Conservation (phyloP, 768 basidiomycete genomes). For the Lanmaoa rubissima region DNA sequence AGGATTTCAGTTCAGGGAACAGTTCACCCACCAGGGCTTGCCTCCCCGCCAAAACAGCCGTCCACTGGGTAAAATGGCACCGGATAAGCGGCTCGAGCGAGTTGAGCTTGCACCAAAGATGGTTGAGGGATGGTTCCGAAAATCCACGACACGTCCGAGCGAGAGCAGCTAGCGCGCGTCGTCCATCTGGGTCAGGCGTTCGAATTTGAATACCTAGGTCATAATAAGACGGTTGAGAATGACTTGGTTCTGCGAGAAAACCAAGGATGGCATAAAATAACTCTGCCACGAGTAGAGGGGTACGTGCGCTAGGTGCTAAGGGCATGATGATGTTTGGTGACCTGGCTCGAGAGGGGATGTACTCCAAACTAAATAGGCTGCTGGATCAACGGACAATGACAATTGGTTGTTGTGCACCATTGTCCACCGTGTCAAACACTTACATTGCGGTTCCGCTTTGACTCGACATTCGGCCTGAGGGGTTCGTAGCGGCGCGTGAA, state of each 20-base stretch:
- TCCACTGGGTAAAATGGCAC: neutral
- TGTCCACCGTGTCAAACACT: neutral
- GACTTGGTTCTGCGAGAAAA: neutral
- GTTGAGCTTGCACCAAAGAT: neutral
- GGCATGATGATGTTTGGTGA: neutral
- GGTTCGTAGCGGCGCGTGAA: neutral
- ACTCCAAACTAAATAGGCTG: neutral
- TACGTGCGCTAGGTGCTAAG: neutral
- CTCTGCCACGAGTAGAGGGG: neutral
- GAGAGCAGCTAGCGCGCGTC: neutral
- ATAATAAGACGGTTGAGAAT: neutral
- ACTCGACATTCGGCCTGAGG: neutral
- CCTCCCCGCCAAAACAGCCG: too few relatives aligned
- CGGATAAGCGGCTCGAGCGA: neutral
- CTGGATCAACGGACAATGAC: neutral
- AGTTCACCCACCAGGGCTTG: neutral
- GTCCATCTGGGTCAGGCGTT: neutral
- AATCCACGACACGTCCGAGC: constrained; percentile 6
- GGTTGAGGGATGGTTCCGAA: neutral
- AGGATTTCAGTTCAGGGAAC: neutral
- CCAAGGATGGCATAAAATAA: neutral
- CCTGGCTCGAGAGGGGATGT: too few relatives aligned
- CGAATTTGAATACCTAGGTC: neutral
- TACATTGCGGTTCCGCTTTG: neutral
- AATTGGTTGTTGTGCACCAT: neutral